Conservation (phyloP, 257 asterid genomes). For the Solanum megistacrolobum region DNA sequence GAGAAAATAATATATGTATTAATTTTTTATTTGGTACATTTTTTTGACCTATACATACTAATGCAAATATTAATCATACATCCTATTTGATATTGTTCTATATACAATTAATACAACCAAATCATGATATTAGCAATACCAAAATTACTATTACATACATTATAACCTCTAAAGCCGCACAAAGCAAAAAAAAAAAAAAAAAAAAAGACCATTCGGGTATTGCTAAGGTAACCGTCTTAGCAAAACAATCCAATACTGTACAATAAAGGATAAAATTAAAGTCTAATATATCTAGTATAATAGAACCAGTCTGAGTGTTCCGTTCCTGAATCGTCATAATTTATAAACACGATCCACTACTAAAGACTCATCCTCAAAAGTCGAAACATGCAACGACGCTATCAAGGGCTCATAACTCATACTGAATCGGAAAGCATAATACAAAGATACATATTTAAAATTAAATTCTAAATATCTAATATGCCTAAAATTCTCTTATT, state of each 20-base stretch:
- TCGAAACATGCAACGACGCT: accelerated
- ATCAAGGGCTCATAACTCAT: not conserved
- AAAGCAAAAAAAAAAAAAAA: no score
- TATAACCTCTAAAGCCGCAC: not conserved
- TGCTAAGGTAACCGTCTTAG: no score
- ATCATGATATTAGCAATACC: not conserved
- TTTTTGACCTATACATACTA: not conserved
- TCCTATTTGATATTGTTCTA: no score
- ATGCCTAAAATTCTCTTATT: not conserved
- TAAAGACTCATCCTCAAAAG: no score
- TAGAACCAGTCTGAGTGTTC: accelerated
- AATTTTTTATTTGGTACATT: not conserved
- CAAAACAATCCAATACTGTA: no score
- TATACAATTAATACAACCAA: no score
- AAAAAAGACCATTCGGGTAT: not conserved
- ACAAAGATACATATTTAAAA: not conserved
- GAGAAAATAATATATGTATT: not conserved
- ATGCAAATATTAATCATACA: not conserved
- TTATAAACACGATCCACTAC: no score
- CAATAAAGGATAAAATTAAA: no score
- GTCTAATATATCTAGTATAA: no score
- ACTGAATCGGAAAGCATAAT: not conserved
- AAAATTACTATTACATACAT: not conserved
- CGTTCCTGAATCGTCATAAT: no score
- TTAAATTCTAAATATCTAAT: not conserved